Base-by-base conservation (phyloP, 805 yeast species). In the Vanderwaltozyma yarrowii region DNA sequence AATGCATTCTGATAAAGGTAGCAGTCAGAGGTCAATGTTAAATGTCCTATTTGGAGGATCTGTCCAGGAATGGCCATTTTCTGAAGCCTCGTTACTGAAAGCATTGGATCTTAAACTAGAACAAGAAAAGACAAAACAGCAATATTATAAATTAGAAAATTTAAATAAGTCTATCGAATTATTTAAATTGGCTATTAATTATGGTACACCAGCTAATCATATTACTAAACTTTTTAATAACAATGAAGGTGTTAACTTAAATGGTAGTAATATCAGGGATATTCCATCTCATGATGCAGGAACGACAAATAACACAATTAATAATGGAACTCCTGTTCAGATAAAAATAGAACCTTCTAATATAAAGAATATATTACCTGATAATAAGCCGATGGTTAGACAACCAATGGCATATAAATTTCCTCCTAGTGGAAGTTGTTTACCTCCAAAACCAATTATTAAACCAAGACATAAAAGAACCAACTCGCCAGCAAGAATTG, bases 91-190 rank as follows among this genome's bases (percentile, higher is more conserved):
- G 3, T 66, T 79, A 24, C 56, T 65, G 17, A 74, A 72, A 45
- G 78, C 85, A 0, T 10, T 85, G 25, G 67, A 69, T 27, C 67
- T 81, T 24, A 69, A 77, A 36, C 58, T 74, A 3, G 87, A 85
- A 54, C 92, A 82, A 52, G 96, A 88, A 56, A 67, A 71, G 32
- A 80, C 96, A 2, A 80, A 80, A 45, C 95, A 87, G 56, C 92
- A 82, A 46, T 79, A 67, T 48, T 80, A 81, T 55, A 71, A 70
- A 38, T 64, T 79, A 15, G 95, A 87, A 52, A 62, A 70, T 29
- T 65, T 80, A 19, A 70, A 72, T 32, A 70, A 73, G 39, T 71
- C 81, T 19, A 61, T 80, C 27, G 78, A 79, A 38, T 65, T 87
- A 16, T 50, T 87, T 36, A 74, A 74, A 42, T 62, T 67, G 13